Conservation (phyloP, 495 filamentous ascomycete species). For the Penicillium malachiteum region DNA sequence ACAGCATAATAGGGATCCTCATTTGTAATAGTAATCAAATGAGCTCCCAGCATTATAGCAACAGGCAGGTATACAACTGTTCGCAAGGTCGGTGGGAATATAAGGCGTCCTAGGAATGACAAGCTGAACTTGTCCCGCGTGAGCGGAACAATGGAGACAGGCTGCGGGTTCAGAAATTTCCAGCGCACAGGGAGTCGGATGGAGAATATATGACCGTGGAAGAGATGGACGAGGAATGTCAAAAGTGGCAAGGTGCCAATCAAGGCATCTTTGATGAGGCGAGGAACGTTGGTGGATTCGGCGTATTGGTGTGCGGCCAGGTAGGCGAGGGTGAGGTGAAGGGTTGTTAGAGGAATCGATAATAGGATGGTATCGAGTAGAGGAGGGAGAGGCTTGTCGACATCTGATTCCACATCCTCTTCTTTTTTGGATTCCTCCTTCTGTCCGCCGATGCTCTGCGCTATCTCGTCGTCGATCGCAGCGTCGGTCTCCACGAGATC, state of each 20-base stretch:
- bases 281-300: conserved; percentile 59
- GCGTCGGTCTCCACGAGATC: conserved; percentile 32
- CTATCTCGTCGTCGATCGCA: conserved; percentile 16
- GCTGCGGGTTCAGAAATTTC: conserved; percentile 11
- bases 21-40: conserved; percentile 80
- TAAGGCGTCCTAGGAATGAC: conserved; percentile 30
- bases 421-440: conserved; percentile 6
- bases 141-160: conserved; percentile 30
- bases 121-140: conserved; percentile 31
- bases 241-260: conserved; percentile 41
- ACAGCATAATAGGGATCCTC: conserved; percentile 75
- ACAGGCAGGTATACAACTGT: conserved; percentile 41
- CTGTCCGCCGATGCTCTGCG: conserved; percentile 4
- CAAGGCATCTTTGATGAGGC: conserved; percentile 48
- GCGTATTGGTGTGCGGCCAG: conserved; percentile 91
- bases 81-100: conserved; percentile 35
- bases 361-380: conserved; percentile 51
- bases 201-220: conserved; percentile 45
- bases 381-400: conserved; percentile 33
- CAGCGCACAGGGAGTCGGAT: conserved; percentile 18
- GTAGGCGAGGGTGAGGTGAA: conserved; percentile 86
- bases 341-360: conserved; percentile 67
- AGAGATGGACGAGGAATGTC: conserved; percentile 43
- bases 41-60: conserved; percentile 69
- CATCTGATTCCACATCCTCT: conserved; percentile 12